These are phyloP conservation scores for Hygrophila difformis DNA, from an alignment of 257 asterid species.

Conservation along the genomic window DNA sequence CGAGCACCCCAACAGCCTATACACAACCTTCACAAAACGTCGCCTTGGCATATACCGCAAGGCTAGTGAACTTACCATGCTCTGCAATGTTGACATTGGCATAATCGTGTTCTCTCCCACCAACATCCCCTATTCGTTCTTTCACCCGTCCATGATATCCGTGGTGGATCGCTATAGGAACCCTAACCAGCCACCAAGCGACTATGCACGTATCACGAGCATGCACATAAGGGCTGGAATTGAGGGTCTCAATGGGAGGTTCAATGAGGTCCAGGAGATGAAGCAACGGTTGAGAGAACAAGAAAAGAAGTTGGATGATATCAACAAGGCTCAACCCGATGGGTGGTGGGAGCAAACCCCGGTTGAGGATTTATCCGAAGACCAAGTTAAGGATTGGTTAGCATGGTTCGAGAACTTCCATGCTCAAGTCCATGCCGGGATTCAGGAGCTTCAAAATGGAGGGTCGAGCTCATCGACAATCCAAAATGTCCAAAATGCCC, in stretches of 20 bases:
- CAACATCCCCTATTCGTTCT: slow-evolving; percentile 4
- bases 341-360: slow-evolving; percentile 19
- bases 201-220: neutral
- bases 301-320: neutral
- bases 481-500: too few species aligned
- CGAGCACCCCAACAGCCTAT: slow-evolving; percentile 21
- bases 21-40: slow-evolving; percentile 5
- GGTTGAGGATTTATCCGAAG: slow-evolving; percentile 1
- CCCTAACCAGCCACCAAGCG: slow-evolving; percentile 5
- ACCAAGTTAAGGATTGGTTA: slow-evolving; percentile 11
- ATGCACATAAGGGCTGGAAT: slow-evolving; percentile 3
- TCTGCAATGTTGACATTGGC: slow-evolving; percentile 10
- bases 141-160: slow-evolving; percentile 19
- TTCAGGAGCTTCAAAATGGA: neutral
- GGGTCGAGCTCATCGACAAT: neutral
- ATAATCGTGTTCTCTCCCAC: neutral
- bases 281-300: neutral
- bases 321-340: neutral
- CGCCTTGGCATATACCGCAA: slow-evolving; percentile 22
- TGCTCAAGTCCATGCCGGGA: neutral
- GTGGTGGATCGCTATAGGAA: slow-evolving; percentile 10
- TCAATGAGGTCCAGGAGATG: neutral
- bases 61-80: slow-evolving; percentile 18
- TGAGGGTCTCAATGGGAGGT: neutral
- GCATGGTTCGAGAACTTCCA: slow-evolving; percentile 2